A percentile compares a stretch with the other conserved stretches of the same genome.
These are phyloP conservation scores for Rhododendron ferrugineum DNA, from an alignment of 148 eudicot genomes.

Conservation along the genomic window DNA sequence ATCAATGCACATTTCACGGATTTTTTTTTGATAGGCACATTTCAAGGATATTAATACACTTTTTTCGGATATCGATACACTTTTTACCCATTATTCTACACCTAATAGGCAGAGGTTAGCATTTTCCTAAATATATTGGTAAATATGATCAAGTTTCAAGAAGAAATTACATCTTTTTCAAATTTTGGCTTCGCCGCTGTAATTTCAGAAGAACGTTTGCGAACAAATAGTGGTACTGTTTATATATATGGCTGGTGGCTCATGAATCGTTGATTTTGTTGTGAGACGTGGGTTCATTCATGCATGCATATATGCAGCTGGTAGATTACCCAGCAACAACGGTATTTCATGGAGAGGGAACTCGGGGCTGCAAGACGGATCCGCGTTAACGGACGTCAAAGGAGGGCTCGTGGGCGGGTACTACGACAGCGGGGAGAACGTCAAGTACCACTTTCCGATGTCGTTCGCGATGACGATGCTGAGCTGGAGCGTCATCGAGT, in stretches of 20 bases:
- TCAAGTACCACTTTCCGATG: constrained; percentile 79
- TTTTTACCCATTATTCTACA: no score
- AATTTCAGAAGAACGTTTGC: no score
- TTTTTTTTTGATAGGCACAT: no score
- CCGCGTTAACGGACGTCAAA: constrained; percentile 27
- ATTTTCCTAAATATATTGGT: no score
- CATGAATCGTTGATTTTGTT: neutral
- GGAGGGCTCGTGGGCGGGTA: constrained; percentile 69
- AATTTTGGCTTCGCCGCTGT: neutral
- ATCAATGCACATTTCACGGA: no score
- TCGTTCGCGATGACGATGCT: constrained; percentile 67
- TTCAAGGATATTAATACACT: no score
- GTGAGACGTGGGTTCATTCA: neutral
- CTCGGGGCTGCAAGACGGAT: constrained; percentile 52
- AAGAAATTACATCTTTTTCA: no score
- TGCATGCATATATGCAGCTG: constrained; percentile 26
- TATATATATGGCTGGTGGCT: no score
- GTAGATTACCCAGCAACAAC: constrained; percentile 40
- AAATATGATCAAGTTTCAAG: neutral
- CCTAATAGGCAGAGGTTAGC: no score
- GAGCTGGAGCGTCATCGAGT: constrained; percentile 64
- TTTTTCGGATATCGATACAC: no score
- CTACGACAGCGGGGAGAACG: constrained; percentile 73
- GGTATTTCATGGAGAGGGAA: constrained; percentile 42
- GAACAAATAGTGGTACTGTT: no score